phyloP scores from a whole-genome alignment of 805 yeast genomes.

The Candida koratica region DNA sequence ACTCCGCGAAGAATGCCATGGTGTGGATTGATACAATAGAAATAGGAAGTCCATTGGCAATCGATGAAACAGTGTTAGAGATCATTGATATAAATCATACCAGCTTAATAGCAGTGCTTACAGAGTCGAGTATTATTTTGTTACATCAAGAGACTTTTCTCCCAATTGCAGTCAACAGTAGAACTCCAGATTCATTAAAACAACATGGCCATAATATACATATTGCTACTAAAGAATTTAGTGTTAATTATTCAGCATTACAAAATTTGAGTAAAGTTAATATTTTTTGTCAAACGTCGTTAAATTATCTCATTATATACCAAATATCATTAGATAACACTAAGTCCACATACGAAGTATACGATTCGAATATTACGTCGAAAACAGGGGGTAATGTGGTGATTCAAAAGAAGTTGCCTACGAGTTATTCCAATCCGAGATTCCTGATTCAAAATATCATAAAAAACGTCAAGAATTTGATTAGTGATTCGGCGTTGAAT shows the following conservation, averaged over 20 bases:
- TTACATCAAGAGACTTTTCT: constrained; percentile 30
- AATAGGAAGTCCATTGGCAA: constrained; percentile 30
- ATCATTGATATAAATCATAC: constrained; percentile 26
- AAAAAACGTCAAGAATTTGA: constrained; percentile 24
- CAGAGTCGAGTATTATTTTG: constrained; percentile 25
- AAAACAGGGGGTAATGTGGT: constrained; percentile 6
- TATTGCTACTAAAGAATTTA: constrained; percentile 35
- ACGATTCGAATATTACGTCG: constrained; percentile 20
- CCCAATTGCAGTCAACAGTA: constrained; percentile 46
- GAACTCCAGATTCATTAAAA: constrained; percentile 42
- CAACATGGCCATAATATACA: constrained; percentile 45
- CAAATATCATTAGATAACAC: constrained; percentile 30
- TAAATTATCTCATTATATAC: constrained; percentile 40
- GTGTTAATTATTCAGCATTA: constrained; percentile 33
- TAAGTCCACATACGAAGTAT: constrained; percentile 30
- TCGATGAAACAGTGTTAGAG: constrained; percentile 18
- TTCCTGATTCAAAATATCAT: constrained; percentile 34
- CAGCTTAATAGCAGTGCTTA: constrained; percentile 27
- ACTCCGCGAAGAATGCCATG: no score
- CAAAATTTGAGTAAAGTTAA: constrained; percentile 23
- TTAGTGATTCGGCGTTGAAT: constrained; percentile 14
- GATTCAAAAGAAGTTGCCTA: constrained; percentile 34
- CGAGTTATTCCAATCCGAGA: constrained; percentile 23
- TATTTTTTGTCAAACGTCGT: constrained; percentile 40
- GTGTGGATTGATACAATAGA: constrained; percentile 31